Evolutionary conservation across 2,329 filamentous ascomycete genomes (phyloP), one percentile per base, ranked within the genome.

Genomic region (Thyridium curvatum): DNA sequence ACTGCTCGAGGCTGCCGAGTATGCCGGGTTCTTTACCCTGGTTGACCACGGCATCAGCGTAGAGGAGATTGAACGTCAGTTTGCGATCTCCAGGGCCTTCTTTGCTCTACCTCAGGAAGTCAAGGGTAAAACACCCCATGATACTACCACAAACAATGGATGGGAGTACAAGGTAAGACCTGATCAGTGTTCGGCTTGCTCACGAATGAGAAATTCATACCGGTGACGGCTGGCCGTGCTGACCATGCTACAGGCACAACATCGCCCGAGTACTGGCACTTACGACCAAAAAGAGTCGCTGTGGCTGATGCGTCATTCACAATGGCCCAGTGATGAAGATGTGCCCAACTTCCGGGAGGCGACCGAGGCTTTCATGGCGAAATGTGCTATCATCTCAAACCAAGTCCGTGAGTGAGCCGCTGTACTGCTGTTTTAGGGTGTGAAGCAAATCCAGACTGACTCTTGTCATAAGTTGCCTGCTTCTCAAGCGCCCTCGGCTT

Each of bases 241-340:
- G 12, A 15, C 32, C n/a, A 34, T 12, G 12, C 16, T 14, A 15
- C 17, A 45, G 46, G 55, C 64, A 2, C 71, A 75, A 42, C 57
- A 74, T 16, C 60, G 70, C 9, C 69, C 68, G 1, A 72, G 68
- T 0, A 74, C 70, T 2, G 69, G 71, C 10, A 58, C 61, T 3
- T 61, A 65, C 0, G 72, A 77, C 46, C 61, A 60, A 32, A 76
- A 74, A 41, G 72, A 75, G 46, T 72, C 67, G 3, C 71, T 75
- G 42, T 71, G 74, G 45, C 54, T 76, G 46, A 71, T 75, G 42
- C 74, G 71, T 40, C 69, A 71, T 7, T 57, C 38, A 3, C 52
- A 60, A 41, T 76, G 72, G 71, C 56, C 73, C 9, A 47, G 51
- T 8, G 62, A 71, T 12, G 40, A 52, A 4, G 49, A 73, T 0